Conservation (phyloP, 768 basidiomycete genomes). For the Termitomyces sp. region DNA sequence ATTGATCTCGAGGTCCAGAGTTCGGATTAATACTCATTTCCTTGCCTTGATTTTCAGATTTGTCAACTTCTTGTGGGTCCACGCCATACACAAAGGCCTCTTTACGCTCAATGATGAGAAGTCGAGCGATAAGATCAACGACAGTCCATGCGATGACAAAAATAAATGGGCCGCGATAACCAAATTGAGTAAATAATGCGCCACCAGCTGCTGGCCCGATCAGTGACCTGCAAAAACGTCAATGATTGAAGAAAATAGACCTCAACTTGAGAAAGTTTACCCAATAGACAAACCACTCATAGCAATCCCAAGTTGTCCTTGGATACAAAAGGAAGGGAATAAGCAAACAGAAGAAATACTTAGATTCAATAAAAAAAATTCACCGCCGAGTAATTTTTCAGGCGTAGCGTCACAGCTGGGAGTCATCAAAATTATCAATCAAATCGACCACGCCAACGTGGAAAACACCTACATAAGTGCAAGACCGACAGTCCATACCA, state of each 20-base stretch:
- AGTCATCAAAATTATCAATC: not conserved
- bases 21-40: not conserved
- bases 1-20: not conserved
- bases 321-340: not conserved
- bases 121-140: conserved; percentile 50
- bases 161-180: conserved; percentile 59
- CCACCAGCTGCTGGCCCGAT: conserved; percentile 60
- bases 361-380: conserved; percentile 17
- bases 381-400: conserved; percentile 45
- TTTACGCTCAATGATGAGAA: conserved; percentile 54
- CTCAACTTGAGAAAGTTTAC: conserved; percentile 23
- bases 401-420: conserved; percentile 55
- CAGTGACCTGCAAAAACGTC: conserved; percentile 34
- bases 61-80: conserved; percentile 29
- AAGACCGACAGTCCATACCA: conserved; percentile 64
- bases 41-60: not conserved
- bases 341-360: not conserved
- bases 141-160: conserved; percentile 44
- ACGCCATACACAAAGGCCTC: conserved; percentile 46
- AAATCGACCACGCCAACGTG: not conserved
- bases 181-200: conserved; percentile 47
- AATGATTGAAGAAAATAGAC: conserved; percentile 3
- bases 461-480: conserved; percentile 45
- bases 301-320: conserved; percentile 59
- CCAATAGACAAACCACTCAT: conserved; percentile 58